Conservation (phyloP, 768 basidiomycete genomes). For the Psilocybe cubensis region DNA sequence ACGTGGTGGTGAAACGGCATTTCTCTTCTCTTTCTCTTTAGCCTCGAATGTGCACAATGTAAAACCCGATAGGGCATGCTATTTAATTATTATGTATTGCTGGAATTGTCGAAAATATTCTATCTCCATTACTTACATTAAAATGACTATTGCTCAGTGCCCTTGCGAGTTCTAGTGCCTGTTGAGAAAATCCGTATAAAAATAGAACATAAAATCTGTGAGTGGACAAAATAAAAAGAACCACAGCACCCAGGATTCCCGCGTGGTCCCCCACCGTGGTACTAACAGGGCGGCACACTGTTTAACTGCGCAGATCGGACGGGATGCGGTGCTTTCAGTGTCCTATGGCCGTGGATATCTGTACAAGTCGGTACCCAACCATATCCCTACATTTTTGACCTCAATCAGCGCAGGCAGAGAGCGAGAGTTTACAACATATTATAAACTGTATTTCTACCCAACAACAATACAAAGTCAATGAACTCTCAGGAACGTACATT, state of each 20-base stretch:
- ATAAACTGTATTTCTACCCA: too few species aligned
- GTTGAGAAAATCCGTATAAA: not conserved
- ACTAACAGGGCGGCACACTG: slow-evolving; percentile 66
- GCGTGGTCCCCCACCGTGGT: slow-evolving; percentile 69
- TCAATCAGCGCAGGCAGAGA: not conserved
- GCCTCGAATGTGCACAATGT: too few species aligned
- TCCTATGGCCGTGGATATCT: slow-evolving; percentile 48
- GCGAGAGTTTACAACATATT: not conserved
- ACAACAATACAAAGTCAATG: too few species aligned
- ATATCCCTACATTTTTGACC: not conserved
- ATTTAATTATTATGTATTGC: too few species aligned
- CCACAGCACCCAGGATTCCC: slow-evolving; percentile 60
- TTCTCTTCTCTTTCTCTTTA: too few species aligned
- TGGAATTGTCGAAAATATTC: too few species aligned
- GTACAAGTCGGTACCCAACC: not conserved
- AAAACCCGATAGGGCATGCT: too few species aligned
- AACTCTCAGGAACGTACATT: too few species aligned
- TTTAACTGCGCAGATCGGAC: slow-evolving; percentile 69
- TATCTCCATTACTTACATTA: too few species aligned
- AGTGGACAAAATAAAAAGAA: slow-evolving; percentile 30
- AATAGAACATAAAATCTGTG: not conserved
- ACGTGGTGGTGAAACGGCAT: too few species aligned
- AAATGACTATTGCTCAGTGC: too few species aligned
- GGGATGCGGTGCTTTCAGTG: slow-evolving; percentile 60
- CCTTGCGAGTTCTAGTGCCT: too few species aligned